Conservation (phyloP, 2,329 filamentous ascomycete species). For the Sporothrix humicola region DNA sequence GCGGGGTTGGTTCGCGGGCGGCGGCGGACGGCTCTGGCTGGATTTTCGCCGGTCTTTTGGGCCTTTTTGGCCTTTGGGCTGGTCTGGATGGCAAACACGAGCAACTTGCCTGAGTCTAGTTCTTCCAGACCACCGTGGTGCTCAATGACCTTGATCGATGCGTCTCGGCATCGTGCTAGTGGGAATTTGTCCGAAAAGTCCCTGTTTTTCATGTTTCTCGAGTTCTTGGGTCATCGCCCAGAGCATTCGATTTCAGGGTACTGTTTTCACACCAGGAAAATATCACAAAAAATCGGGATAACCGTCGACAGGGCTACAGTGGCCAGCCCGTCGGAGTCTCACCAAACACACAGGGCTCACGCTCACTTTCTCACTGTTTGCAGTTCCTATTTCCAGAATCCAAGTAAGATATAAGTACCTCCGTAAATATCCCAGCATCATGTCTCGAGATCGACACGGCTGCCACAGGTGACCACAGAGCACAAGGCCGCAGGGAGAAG, state of each 20-base stretch:
- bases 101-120: background rate
- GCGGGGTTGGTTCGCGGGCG: conserved; percentile 2
- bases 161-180: conserved; percentile 16
- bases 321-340: background rate
- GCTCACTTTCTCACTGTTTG: background rate
- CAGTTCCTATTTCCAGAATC: background rate
- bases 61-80: background rate
- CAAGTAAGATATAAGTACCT: too few species aligned
- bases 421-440: background rate
- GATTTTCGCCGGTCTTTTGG: too few species aligned
- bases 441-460: conserved; percentile 2
- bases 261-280: too few species aligned
- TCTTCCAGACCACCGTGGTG: background rate
- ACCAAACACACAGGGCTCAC: background rate
- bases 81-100: conserved; percentile 5
- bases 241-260: background rate
- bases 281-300: background rate
- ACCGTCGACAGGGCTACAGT: background rate
- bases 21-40: background rate
- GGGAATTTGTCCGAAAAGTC: background rate
- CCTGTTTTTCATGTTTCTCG: background rate
- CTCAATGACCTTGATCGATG: background rate
- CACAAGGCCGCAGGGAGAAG: background rate
- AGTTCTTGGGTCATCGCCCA: background rate
- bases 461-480: background rate